A percentile compares a stretch with the other conserved stretches of the same genome.
phyloP scores from a whole-genome alignment of 1,284 basidiomycete genomes.

The Sanguinoderma infundibulare region DNA sequence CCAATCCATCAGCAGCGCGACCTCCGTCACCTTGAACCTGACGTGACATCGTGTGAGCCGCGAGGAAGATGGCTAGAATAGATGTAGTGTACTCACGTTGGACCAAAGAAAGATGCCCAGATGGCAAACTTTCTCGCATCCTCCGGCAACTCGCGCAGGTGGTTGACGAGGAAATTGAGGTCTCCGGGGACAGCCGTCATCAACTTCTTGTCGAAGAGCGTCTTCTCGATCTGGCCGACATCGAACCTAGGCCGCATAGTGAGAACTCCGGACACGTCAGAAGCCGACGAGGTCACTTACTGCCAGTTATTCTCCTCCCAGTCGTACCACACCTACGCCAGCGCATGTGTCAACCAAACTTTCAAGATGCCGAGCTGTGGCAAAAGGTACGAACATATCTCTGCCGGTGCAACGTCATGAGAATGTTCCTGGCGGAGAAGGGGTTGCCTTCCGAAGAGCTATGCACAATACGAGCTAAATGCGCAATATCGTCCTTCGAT shows the following conservation, averaged over 20 bases:
- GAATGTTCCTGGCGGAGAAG: conserved; percentile 64
- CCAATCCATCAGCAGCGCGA: conserved; percentile 73
- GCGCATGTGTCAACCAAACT: not conserved
- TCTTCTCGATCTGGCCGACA: conserved; percentile 57
- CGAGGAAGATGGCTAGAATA: not conserved
- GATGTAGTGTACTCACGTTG: conserved; percentile 50
- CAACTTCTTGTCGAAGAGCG: conserved; percentile 49
- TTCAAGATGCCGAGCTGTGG: not conserved
- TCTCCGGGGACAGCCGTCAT: conserved; percentile 60
- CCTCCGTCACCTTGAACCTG: conserved; percentile 73
- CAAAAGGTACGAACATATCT: conserved; percentile 44
- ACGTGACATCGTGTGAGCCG: conserved; percentile 2
- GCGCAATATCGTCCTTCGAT: conserved; percentile 56
- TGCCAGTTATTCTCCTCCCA: conserved; percentile 67
- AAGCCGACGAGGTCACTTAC: conserved; percentile 41
- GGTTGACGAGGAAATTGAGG: conserved; percentile 60
- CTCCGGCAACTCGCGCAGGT: conserved; percentile 62
- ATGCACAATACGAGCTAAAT: conserved; percentile 59
- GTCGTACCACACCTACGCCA: conserved; percentile 58
- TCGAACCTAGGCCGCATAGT: conserved; percentile 49
- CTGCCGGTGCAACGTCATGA: conserved; percentile 63
- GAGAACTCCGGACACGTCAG: not conserved
- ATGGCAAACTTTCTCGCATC: conserved; percentile 67
- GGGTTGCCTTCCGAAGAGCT: conserved; percentile 67
- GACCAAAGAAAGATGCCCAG: conserved; percentile 74